A percentile compares a stretch with the other conserved stretches of the same genome.
phyloP scores from a whole-genome alignment of 1,139 yeast species.

The Scheffersomyces cryptocercus region DNA sequence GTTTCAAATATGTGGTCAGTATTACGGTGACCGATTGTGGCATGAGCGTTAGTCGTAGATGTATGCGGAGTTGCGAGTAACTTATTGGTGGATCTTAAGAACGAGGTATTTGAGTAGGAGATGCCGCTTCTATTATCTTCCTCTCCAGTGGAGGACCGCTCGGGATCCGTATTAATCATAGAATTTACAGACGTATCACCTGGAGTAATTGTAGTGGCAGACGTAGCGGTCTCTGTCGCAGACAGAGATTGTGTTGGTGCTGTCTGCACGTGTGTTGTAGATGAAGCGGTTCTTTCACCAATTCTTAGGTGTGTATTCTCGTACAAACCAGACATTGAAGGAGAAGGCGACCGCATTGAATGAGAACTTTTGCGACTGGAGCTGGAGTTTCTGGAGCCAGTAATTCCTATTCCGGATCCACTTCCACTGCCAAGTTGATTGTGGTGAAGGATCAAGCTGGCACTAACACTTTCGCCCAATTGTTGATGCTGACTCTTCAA shows the following conservation, averaged over 20 bases:
- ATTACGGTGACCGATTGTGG: slow-evolving; percentile 9
- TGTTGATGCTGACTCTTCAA: slow-evolving; percentile 46
- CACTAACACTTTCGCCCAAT: slow-evolving; percentile 53
- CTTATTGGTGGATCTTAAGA: slow-evolving; percentile 17
- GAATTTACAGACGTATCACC: background rate
- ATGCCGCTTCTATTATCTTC: slow-evolving; percentile 11
- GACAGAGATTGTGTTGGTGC: background rate
- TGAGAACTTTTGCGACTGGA: slow-evolving; percentile 39
- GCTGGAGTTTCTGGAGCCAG: slow-evolving; percentile 23
- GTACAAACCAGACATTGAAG: slow-evolving; percentile 38
- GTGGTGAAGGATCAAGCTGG: slow-evolving; percentile 36
- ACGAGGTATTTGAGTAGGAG: slow-evolving; percentile 13
- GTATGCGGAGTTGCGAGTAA: slow-evolving; percentile 22
- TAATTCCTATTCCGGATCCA: slow-evolving; percentile 2
- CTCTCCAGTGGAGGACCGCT: slow-evolving; percentile 8
- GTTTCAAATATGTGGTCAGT: background rate
- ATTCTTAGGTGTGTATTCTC: slow-evolving; percentile 25
- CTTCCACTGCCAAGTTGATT: slow-evolving; percentile 6
- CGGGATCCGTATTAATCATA: background rate
- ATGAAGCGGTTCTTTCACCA: slow-evolving; percentile 20
- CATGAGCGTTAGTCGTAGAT: slow-evolving; percentile 24
- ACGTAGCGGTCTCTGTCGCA: background rate
- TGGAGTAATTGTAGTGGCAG: background rate
- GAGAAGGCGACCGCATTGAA: slow-evolving; percentile 30
- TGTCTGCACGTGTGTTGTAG: slow-evolving; percentile 2